These are phyloP conservation scores for Trametes cinnabarina DNA, from an alignment of 768 basidiomycete genomes.

Conservation along the genomic window DNA sequence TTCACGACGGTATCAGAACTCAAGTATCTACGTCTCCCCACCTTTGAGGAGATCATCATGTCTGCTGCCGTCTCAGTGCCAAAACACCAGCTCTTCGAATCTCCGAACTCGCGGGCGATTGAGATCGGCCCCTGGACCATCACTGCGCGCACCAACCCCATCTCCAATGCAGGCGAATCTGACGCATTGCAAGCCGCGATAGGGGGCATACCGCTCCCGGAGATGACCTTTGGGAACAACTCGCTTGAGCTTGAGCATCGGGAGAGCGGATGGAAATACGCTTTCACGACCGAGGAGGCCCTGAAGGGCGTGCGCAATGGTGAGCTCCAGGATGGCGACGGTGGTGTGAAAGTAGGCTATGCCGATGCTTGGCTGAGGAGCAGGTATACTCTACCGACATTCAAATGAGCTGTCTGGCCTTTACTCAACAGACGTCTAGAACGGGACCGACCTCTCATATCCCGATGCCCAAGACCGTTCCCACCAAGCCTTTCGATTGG, in stretches of 20 bases:
- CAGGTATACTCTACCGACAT: conserved; percentile 48
- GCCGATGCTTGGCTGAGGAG: conserved; percentile 93
- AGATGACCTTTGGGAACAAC: conserved; percentile 96
- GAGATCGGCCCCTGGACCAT: conserved; percentile 67
- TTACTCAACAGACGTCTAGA: conserved; percentile 45
- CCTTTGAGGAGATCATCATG: conserved; percentile 34
- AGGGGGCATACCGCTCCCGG: conserved; percentile 77
- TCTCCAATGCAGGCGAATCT: conserved; percentile 74
- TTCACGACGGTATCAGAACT: background rate
- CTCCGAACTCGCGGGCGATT: conserved; percentile 67
- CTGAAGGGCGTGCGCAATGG: conserved; percentile 72
- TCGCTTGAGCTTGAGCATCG: conserved; percentile 63
- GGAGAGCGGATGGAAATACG: conserved; percentile 59
- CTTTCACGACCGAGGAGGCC: conserved; percentile 67
- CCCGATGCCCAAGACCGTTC: conserved; percentile 67
- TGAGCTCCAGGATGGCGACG: conserved; percentile 75
- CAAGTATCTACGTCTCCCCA: background rate
- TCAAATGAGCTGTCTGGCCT: background rate
- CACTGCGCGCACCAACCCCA: conserved; percentile 69
- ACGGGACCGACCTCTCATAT: conserved; percentile 62
- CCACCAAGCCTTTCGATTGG: conserved; percentile 94
- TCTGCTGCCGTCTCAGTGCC: conserved; percentile 50
- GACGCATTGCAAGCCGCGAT: conserved; percentile 64
- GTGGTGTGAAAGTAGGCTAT: conserved; percentile 91
- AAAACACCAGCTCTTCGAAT: conserved; percentile 63